Evolutionary conservation across 2,329 filamentous ascomycete species (phyloP).

Genomic region (Talaromyces sp.): DNA sequence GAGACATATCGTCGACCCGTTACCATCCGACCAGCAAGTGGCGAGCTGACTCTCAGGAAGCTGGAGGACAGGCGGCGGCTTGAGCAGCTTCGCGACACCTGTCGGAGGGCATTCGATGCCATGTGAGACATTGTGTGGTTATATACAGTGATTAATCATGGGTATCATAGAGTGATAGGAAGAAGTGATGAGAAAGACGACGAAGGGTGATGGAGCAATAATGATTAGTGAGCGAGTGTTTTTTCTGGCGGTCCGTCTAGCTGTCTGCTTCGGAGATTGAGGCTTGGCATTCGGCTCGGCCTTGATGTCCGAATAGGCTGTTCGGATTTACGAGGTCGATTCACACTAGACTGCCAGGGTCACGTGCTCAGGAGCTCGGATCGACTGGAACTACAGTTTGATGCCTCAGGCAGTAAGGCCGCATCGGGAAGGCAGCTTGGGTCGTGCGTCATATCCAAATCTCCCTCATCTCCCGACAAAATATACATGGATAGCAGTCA

Average conservation of each 20-base stretch:
- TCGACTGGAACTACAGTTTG: not conserved
- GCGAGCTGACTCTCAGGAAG: slow-evolving; percentile 39
- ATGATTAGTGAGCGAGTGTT: slow-evolving; percentile 19
- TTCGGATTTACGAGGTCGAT: not conserved
- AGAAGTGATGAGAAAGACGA: slow-evolving; percentile 8
- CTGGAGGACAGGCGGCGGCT: slow-evolving; percentile 47
- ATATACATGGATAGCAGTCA: too few relatives aligned
- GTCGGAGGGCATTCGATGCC: slow-evolving; percentile 64
- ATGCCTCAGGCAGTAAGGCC: not conserved
- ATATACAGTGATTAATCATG: slow-evolving; percentile 24
- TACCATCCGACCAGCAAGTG: slow-evolving; percentile 37
- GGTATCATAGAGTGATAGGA: slow-evolving; percentile 21
- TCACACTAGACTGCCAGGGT: not conserved
- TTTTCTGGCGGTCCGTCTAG: not conserved
- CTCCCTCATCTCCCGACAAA: too few relatives aligned
- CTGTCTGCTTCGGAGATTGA: not conserved
- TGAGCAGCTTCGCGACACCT: slow-evolving; percentile 61
- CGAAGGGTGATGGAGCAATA: not conserved
- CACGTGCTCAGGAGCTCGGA: not conserved
- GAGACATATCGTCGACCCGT: slow-evolving; percentile 72
- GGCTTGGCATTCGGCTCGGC: slow-evolving; percentile 10
- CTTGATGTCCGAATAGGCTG: not conserved
- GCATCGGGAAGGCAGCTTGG: not conserved
- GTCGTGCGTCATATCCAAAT: not conserved
- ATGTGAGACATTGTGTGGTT: slow-evolving; percentile 57